Evolutionary conservation across 805 yeast species (phyloP).

Genomic region (Dipodascus geniculatus): DNA sequence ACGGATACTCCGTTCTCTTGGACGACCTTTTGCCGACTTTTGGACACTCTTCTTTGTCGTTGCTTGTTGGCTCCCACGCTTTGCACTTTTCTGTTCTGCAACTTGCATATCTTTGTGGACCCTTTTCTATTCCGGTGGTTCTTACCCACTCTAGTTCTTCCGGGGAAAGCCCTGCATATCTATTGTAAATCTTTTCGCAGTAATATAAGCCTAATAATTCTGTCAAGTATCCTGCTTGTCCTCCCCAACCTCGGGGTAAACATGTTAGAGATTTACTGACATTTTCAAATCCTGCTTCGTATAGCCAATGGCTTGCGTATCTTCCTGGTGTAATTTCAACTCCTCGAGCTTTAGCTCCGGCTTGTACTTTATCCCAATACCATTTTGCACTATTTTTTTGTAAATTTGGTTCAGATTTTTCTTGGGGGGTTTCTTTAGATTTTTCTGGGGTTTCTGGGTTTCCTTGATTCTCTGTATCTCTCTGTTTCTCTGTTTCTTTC

Average conservation of each 20-base stretch:
- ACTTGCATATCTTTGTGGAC: background rate
- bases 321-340: conserved; percentile 12
- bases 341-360: background rate
- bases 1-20: too few relatives aligned
- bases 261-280: conserved; percentile 17
- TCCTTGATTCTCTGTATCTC: too few relatives aligned
- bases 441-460: too few relatives aligned
- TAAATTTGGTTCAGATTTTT: background rate
- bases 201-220: conserved; percentile 20
- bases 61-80: too few relatives aligned
- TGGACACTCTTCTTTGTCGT: background rate
- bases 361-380: conserved; percentile 9
- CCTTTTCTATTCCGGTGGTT: background rate
- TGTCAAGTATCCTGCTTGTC: conserved; percentile 20
- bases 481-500: too few relatives aligned
- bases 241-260: conserved; percentile 24
- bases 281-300: conserved; percentile 13
- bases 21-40: too few relatives aligned
- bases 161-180: conserved; percentile 25
- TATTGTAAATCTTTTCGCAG: conserved; percentile 16
- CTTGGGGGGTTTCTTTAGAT: too few relatives aligned
- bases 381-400: conserved; percentile 2
- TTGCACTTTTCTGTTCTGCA: background rate
- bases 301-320: conserved; percentile 9
- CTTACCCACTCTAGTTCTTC: conserved; percentile 13